Conservation (phyloP, 2,329 filamentous ascomycete genomes). For the Ophiostoma himal-ulmi region DNA sequence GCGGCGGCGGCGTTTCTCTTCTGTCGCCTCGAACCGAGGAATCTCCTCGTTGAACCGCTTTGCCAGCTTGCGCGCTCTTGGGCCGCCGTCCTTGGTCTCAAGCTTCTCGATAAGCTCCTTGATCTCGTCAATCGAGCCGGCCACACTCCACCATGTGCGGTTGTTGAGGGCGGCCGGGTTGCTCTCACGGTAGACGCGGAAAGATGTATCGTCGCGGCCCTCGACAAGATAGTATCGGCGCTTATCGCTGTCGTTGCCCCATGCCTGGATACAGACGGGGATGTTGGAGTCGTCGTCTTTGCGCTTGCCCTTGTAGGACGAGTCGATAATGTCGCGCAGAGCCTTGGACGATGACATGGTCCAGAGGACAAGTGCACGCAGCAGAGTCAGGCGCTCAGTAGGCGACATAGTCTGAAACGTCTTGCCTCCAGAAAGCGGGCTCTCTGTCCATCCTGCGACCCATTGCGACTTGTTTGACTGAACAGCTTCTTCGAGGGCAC, state of each 20-base stretch:
- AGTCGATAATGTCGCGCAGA: constrained; percentile 73
- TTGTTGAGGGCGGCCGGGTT: constrained; percentile 66
- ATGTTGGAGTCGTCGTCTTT: constrained; percentile 77
- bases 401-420: constrained; percentile 80
- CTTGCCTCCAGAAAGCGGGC: constrained; percentile 71
- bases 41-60: constrained; percentile 73
- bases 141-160: constrained; percentile 86
- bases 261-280: constrained; percentile 72
- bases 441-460: constrained; percentile 78
- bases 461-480: constrained; percentile 81
- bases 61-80: constrained; percentile 70
- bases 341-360: constrained; percentile 80
- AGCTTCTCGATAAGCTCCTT: constrained; percentile 70
- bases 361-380: constrained; percentile 83
- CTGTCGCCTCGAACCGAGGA: constrained; percentile 84
- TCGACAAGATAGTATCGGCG: constrained; percentile 91
- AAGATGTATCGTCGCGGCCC: constrained; percentile 87
- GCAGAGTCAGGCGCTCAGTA: constrained; percentile 73
- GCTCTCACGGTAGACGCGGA: constrained; percentile 89
- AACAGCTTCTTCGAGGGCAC: constrained; percentile 90
- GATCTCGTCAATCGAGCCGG: constrained; percentile 83
- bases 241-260: constrained; percentile 68
- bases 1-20: constrained; percentile 91
- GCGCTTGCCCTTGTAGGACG: constrained; percentile 68
- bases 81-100: constrained; percentile 68